Conservation (phyloP, 345 rosid genomes). For the Eucalyptus marginata region DNA sequence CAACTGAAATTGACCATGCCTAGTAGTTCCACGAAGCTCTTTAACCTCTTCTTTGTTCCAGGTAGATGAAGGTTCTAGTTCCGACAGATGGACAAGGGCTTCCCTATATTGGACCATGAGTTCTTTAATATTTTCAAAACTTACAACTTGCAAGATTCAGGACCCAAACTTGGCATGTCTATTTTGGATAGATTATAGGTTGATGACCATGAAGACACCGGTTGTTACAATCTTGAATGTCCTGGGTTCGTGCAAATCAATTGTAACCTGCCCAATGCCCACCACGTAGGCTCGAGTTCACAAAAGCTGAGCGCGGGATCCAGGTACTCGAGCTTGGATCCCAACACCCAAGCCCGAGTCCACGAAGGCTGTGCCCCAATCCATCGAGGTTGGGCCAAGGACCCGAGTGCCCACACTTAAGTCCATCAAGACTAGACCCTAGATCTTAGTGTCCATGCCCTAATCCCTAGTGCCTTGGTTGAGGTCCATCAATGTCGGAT, state of each 20-base stretch:
- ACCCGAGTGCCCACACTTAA: no score
- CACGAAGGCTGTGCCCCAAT: no score
- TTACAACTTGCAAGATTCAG: not conserved
- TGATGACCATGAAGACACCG: not conserved
- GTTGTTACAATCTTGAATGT: constrained; percentile 23
- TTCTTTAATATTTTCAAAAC: not conserved
- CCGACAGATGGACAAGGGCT: not conserved
- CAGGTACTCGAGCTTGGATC: no score
- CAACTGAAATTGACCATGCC: not conserved
- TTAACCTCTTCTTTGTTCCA: not conserved
- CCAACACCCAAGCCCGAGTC: no score
- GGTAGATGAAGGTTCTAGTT: not conserved
- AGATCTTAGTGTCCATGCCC: no score
- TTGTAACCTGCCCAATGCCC: no score
- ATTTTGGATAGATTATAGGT: not conserved
- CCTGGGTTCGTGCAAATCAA: not conserved
- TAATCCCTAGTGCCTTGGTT: no score
- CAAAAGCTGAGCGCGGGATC: no score
- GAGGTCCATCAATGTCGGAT: no score
- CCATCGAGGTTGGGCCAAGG: no score
- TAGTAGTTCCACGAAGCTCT: not conserved
- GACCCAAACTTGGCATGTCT: not conserved
- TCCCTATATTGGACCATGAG: not conserved
- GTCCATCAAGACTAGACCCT: no score
- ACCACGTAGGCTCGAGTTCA: no score